phyloP scores from a whole-genome alignment of 2,329 filamentous ascomycete species.

The Verticillium alfalfae region DNA sequence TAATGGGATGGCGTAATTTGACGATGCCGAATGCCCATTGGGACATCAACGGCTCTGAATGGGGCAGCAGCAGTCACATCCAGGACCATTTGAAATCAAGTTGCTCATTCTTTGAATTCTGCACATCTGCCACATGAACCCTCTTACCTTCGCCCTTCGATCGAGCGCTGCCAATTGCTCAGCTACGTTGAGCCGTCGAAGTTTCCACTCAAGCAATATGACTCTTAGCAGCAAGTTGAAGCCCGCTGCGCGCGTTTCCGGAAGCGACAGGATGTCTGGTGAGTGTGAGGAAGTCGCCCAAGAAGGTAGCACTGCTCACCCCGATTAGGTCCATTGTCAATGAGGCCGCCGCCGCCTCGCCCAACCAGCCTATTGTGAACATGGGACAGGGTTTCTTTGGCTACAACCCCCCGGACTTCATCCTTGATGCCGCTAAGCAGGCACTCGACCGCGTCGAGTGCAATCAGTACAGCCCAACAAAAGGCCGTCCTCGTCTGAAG shows the following conservation, averaged over 20 bases:
- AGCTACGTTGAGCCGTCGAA: neutral
- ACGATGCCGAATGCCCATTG: neutral
- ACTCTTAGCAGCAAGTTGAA: conserved; percentile 38
- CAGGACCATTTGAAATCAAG: neutral
- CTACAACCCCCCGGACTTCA: conserved; percentile 90
- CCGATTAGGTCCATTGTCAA: conserved; percentile 56
- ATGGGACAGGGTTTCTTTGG: conserved; percentile 73
- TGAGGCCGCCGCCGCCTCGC: conserved; percentile 57
- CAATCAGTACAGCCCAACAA: conserved; percentile 97
- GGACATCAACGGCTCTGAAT: neutral
- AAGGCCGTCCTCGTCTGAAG: conserved; percentile 83
- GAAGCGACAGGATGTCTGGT: conserved; percentile 27
- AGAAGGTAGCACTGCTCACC: conserved; percentile 1
- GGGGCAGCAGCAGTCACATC: neutral
- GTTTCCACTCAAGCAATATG: conserved; percentile 27
- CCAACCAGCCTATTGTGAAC: conserved; percentile 59
- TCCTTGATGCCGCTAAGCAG: conserved; percentile 84
- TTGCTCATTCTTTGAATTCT: neutral
- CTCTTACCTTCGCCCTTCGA: neutral
- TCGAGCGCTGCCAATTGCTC: neutral
- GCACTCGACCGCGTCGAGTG: conserved; percentile 89
- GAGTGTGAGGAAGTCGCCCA: neutral
- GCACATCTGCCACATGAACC: neutral
- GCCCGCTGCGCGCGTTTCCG: conserved; percentile 44
- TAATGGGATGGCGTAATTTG: conserved; percentile 3